Evolutionary conservation across 768 basidiomycete species (phyloP).

Genomic region (Lactarius psammicola): DNA sequence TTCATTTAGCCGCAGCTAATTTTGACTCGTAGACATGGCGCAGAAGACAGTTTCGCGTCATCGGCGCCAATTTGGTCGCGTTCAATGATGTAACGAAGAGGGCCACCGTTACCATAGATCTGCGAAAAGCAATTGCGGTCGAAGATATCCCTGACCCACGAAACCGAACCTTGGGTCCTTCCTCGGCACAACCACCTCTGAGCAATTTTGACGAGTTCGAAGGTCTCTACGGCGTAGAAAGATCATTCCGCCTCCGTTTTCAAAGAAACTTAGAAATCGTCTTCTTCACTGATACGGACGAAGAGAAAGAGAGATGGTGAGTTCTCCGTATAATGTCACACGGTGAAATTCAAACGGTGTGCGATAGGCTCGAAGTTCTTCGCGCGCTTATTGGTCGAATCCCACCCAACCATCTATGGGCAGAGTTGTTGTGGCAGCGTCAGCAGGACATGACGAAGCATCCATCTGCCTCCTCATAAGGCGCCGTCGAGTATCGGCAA

Average conservation of each 20-base stretch:
- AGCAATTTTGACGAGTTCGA: conserved; percentile 56
- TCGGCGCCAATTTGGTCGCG: conserved; percentile 82
- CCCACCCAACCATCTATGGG: conserved; percentile 92
- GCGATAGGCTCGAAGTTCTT: conserved; percentile 76
- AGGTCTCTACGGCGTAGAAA: conserved; percentile 65
- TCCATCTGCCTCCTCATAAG: conserved; percentile 5
- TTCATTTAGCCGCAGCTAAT: conserved; percentile 11
- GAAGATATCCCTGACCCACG: conserved; percentile 70
- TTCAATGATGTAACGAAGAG: conserved; percentile 94
- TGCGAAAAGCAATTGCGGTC: conserved; percentile 76
- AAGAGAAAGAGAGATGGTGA: conserved; percentile 85
- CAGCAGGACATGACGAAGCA: conserved; percentile 48
- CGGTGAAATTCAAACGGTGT: conserved; percentile 9
- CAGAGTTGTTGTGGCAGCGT: conserved; percentile 83
- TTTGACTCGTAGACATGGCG: conserved; percentile 62
- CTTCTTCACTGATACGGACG: conserved; percentile 90
- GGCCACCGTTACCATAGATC: conserved; percentile 84
- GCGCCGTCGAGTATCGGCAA: not conserved
- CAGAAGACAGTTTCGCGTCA: conserved; percentile 77
- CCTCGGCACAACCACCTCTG: conserved; percentile 40
- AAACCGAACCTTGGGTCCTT: conserved; percentile 46
- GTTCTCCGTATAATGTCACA: conserved; percentile 29
- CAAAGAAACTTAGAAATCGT: conserved; percentile 72
- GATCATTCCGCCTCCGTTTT: conserved; percentile 85
- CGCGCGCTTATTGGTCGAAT: conserved; percentile 84